These are phyloP conservation scores for Neonectria sp. DNA, from an alignment of 2,329 filamentous ascomycete species.

Conservation along the genomic window DNA sequence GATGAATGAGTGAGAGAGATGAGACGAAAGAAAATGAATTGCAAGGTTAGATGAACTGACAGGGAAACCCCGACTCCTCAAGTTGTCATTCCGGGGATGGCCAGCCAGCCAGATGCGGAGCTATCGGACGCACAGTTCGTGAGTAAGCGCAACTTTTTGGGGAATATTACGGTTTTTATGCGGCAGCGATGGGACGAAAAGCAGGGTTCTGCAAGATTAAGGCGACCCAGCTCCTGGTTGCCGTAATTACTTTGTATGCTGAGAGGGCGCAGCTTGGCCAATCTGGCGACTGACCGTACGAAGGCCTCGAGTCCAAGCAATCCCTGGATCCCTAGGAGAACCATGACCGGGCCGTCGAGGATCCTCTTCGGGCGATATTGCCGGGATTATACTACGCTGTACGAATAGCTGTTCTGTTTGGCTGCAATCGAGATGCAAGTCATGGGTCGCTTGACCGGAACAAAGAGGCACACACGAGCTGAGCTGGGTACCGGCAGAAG, in stretches of 20 bases:
- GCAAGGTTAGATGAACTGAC: slow-evolving; percentile 13
- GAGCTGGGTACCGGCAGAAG: background rate
- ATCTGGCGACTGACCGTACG: slow-evolving; percentile 4
- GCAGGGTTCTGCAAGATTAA: slow-evolving; percentile 8
- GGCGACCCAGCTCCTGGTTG: slow-evolving; percentile 8
- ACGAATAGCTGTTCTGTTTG: too few species aligned
- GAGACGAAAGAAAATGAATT: slow-evolving; percentile 16
- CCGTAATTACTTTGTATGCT: slow-evolving; percentile 14
- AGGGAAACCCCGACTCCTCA: slow-evolving; percentile 18
- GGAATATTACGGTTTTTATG: slow-evolving; percentile 1
- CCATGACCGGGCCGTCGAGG: slow-evolving; percentile 13
- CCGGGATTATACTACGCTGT: background rate
- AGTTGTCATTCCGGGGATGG: slow-evolving; percentile 3
- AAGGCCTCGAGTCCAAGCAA: slow-evolving; percentile 1
- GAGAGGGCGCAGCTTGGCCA: slow-evolving; percentile 6
- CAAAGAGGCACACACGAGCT: too few species aligned
- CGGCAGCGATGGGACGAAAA: slow-evolving; percentile 7
- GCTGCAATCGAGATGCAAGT: background rate
- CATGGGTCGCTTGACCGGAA: background rate
- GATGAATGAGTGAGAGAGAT: slow-evolving; percentile 23
- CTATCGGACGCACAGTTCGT: slow-evolving; percentile 9
- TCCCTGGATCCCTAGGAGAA: slow-evolving; percentile 11
- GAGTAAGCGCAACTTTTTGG: slow-evolving; percentile 7
- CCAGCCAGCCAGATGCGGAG: slow-evolving; percentile 15
- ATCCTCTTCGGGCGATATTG: background rate